A percentile compares a stretch with the other conserved stretches of the same genome.
These are phyloP conservation scores for Pittosporum tobira DNA, from an alignment of 129 eudicot species.

Conservation along the genomic window DNA sequence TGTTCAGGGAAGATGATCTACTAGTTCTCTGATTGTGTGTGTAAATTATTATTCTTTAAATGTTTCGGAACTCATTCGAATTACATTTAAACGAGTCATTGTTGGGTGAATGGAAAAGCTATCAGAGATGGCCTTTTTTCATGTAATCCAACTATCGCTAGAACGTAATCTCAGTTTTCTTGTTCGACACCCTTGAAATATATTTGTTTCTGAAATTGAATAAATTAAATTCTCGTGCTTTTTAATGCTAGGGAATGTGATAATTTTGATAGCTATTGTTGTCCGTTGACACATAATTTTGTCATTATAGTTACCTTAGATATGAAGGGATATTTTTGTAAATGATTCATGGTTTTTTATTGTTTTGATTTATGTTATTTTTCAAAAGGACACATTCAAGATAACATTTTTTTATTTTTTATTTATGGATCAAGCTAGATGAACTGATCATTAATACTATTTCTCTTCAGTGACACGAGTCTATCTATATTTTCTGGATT, in stretches of 20 bases:
- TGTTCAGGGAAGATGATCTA: not conserved
- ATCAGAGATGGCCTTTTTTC: not conserved
- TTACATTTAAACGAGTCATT: not conserved
- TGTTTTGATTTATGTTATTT: too few species aligned
- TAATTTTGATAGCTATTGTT: not conserved
- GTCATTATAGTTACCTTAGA: not conserved
- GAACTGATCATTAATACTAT: too few species aligned
- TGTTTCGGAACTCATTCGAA: not conserved
- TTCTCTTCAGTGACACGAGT: too few species aligned
- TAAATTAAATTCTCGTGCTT: not conserved
- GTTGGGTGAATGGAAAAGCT: not conserved
- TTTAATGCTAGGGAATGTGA: not conserved
- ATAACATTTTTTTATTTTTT: too few species aligned
- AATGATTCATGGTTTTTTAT: too few species aligned
- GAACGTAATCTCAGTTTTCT: not conserved
- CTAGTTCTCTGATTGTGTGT: too few species aligned
- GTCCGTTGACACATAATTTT: not conserved
- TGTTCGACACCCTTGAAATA: not conserved
- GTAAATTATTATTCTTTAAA: too few species aligned
- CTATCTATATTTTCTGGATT: too few species aligned
- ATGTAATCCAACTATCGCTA: too few species aligned
- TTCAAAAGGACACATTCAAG: too few species aligned
- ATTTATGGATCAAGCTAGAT: too few species aligned
- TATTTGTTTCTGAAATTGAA: not conserved
- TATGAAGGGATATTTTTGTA: too few species aligned